These are phyloP conservation scores for Populus hybrid DNA, from an alignment of 441 rosid genomes.

Conservation along the genomic window DNA sequence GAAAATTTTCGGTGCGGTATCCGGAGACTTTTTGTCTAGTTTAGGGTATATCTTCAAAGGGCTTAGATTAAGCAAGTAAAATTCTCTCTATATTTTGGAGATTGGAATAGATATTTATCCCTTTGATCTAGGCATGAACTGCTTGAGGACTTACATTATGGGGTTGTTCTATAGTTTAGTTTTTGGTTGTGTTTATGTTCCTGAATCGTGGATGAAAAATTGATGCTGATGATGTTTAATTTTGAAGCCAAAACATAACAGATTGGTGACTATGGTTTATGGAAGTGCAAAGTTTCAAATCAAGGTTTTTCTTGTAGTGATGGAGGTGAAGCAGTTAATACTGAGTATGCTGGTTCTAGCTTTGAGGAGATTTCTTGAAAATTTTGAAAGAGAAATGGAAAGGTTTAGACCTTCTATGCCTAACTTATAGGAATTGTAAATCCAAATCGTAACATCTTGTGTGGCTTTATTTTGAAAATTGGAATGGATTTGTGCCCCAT, in stretches of 20 bases:
- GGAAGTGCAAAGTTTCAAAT: slow-evolving; percentile 28
- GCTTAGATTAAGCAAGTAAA: slow-evolving; percentile 22
- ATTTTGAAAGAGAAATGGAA: slow-evolving; percentile 14
- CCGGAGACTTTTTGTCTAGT: slow-evolving; percentile 23
- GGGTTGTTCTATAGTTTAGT: slow-evolving; percentile 20
- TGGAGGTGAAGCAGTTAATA: slow-evolving; percentile 27
- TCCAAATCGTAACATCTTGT: slow-evolving; percentile 1
- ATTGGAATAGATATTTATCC: slow-evolving; percentile 22
- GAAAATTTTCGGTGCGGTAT: slow-evolving; percentile 5
- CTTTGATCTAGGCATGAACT: slow-evolving; percentile 27
- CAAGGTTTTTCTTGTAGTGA: slow-evolving; percentile 14
- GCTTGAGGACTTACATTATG: slow-evolving; percentile 27
- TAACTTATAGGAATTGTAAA: slow-evolving; percentile 15
- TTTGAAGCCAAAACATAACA: slow-evolving; percentile 25
- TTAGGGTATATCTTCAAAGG: slow-evolving; percentile 32
- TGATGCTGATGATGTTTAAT: slow-evolving; percentile 22
- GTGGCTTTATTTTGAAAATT: slow-evolving; percentile 4
- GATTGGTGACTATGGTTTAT: slow-evolving; percentile 26
- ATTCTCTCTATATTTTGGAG: slow-evolving; percentile 24
- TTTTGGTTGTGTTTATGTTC: slow-evolving; percentile 19
- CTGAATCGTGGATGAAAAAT: slow-evolving; percentile 20
- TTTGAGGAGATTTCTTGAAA: slow-evolving; percentile 21
- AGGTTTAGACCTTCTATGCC: slow-evolving; percentile 19
- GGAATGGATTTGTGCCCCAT: slow-evolving; percentile 1
- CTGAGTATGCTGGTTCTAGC: slow-evolving; percentile 15